Evolutionary conservation across 1,284 basidiomycete species (phyloP), one percentile per base, ranked within the genome.

Genomic region (Earliella scabrosa): DNA sequence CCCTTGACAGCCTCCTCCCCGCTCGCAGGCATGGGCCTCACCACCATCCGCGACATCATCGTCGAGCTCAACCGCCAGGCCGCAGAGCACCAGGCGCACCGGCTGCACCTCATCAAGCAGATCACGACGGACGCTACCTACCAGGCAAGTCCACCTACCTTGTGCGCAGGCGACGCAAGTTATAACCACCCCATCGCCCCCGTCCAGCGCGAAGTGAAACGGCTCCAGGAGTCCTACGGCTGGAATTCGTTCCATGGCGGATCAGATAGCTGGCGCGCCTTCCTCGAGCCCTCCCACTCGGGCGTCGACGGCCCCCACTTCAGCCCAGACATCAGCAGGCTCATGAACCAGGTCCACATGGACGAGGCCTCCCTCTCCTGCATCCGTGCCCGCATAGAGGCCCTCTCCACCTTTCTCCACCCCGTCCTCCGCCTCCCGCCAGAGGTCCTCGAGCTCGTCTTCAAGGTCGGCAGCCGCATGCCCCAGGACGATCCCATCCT

Each of bases 271-370:
- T 63, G 61, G 61, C 52, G 61, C 27, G 61, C 60, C 48, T 50
- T 60, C 47, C 58, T 60, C 53, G 53, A 58, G 24, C 55, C 53
- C 18, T 50, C 55, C 8, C 41, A 52, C 10, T 32, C 51, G 3
- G 52, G 52, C 24, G 43, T 35, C 21, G 56, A 60, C 38, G 50
- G 53, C 23, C 53, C 58, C 7, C 61, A 54, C 24, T 60, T 63
- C 53, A 63, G 56, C 41, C 58, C 61, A 16, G 45, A 58, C 10
- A 51, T 63, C 46, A 58, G 41, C 20, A 45, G 38, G 21, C 61
- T 63, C 55, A 60, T 63, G 61, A 63, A 55, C 40, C 58, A 63
- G 51, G 61, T 63, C 14, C 58, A 60, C 49, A 58, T 58, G 54
- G 60, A 59, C 36, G 61, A 60, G 52, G 59, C 56, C 18, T 54